Conservation (phyloP, 495 filamentous ascomycete genomes). For the Neurospora sp. region DNA sequence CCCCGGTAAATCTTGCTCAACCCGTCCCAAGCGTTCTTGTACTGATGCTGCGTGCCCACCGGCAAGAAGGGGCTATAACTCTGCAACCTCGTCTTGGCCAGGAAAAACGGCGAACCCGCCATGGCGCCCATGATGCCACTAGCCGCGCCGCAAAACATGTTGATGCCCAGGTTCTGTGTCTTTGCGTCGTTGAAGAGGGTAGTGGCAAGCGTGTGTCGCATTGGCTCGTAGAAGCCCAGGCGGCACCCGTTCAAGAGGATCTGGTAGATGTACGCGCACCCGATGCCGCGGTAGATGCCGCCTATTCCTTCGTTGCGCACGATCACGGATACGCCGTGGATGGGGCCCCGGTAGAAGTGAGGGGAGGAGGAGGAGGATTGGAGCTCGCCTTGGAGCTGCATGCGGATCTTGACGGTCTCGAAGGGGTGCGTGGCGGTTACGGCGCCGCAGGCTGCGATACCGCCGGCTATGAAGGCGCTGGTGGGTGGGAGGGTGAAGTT, state of each 20-base stretch:
- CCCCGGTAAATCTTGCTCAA: constrained; percentile 61
- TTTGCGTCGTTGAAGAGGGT: constrained; percentile 58
- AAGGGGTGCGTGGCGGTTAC: constrained; percentile 97
- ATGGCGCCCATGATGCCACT: constrained; percentile 86
- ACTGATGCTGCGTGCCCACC: constrained; percentile 91
- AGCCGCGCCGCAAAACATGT: constrained; percentile 81
- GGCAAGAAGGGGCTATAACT: constrained; percentile 90
- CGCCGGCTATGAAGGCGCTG: constrained; percentile 80
- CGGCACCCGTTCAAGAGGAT: constrained; percentile 87
- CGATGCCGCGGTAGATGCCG: constrained; percentile 82
- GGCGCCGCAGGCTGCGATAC: constrained; percentile 91
- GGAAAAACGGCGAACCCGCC: constrained; percentile 89
- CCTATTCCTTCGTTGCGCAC: constrained; percentile 79
- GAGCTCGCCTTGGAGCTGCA: constrained; percentile 95
- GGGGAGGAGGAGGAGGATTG: constrained; percentile 74
- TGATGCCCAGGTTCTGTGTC: constrained; percentile 75
- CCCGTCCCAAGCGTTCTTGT: constrained; percentile 77
- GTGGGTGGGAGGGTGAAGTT: constrained; percentile 6
- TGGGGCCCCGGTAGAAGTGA: constrained; percentile 80
- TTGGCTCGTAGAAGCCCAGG: constrained; percentile 94
- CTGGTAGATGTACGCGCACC: constrained; percentile 94
- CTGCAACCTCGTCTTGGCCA: constrained; percentile 96
- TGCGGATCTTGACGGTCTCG: constrained; percentile 97
- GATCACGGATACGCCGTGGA: constrained; percentile 88
- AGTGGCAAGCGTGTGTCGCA: constrained; percentile 56